Evolutionary conservation across 2,329 filamentous ascomycete species (phyloP).

Genomic region (Nigrograna mackinnonii): DNA sequence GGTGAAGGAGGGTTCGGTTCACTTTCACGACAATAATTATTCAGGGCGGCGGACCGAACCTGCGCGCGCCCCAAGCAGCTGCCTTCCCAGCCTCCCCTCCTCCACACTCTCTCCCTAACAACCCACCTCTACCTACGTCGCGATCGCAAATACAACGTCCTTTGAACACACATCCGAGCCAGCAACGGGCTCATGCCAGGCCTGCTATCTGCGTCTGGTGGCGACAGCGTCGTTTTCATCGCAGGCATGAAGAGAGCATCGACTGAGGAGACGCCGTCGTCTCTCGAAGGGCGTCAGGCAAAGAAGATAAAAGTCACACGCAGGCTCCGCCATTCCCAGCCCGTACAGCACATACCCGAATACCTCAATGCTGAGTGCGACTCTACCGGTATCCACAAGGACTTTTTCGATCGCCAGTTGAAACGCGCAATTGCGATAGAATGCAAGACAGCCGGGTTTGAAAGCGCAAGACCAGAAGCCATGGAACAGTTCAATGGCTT

Average conservation of each 20-base stretch:
- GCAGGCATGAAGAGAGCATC: slow-evolving; percentile 40
- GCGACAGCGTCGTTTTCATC: slow-evolving; percentile 8
- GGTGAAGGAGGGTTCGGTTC: no score
- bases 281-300: slow-evolving; percentile 23
- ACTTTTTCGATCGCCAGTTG: slow-evolving; percentile 58
- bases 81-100: no score
- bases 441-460: slow-evolving; percentile 58
- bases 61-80: no score
- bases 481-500: slow-evolving; percentile 59
- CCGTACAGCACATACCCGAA: slow-evolving; percentile 33
- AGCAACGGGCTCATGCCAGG: slow-evolving; percentile 35
- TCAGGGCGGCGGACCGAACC: no score
- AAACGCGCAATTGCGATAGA: slow-evolving; percentile 58
- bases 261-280: slow-evolving; percentile 19
- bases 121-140: no score
- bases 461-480: slow-evolving; percentile 57
- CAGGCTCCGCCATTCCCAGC: slow-evolving; percentile 38
- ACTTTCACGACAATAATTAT: no score
- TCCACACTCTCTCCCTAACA: no score
- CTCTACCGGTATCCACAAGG: slow-evolving; percentile 48
- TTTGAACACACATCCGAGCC: no score
- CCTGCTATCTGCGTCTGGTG: slow-evolving; percentile 11
- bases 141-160: no score
- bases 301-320: slow-evolving; percentile 41
- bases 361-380: slow-evolving; percentile 37